Evolutionary conservation across 2,329 filamentous ascomycete species (phyloP), one percentile per base, ranked within the genome.

Genomic region (Monilinia laxa): DNA sequence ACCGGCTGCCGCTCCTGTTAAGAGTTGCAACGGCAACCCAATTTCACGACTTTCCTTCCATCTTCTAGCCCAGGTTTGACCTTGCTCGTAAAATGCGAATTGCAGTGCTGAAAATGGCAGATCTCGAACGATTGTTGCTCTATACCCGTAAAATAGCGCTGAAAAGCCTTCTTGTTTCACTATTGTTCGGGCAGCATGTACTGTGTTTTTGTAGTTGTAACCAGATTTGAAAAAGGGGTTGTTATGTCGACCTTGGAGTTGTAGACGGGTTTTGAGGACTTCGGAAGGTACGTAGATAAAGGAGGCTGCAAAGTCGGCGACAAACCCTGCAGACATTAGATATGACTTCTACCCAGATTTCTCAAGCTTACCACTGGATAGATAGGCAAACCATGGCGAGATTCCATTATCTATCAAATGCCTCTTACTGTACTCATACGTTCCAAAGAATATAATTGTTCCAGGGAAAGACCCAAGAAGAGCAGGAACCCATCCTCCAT

Each of bases 1-100:
- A 72, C 95, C 95, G 7, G 95, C 96, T 3, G 88, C 89, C 3
- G 91, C 93, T 20, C 93, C 95, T 0, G 95, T 99, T 18, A 96
- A 78, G 31, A 98, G 89, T 77, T 99, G 95, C 49, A 98, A 78
- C 0, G 88, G 84, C 45, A 96, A 79, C 0, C 95, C 95, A 64
- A 99, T 96, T 67, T 97, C 92, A 67, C 89, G 86, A 69, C 88
- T 90, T 45, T 90, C 87, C 75, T 90, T 88, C 83, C 90, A 96
- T 64, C 87, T 78, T 75, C 90, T 90, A 0, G 95, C 93, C 83
- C 92, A 86, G 56, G 84, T 87, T 74, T 93, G 91, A 76, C 93
- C 93, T 78, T 98, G 92, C 78, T 99, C 95, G 81, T 97, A 99
- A 77, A 99, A 97, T 74, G 96, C 94, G 79, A 99, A 98, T 76